Evolutionary conservation across 2,329 filamentous ascomycete species (phyloP).

Genomic region (Chaetomium sp.): DNA sequence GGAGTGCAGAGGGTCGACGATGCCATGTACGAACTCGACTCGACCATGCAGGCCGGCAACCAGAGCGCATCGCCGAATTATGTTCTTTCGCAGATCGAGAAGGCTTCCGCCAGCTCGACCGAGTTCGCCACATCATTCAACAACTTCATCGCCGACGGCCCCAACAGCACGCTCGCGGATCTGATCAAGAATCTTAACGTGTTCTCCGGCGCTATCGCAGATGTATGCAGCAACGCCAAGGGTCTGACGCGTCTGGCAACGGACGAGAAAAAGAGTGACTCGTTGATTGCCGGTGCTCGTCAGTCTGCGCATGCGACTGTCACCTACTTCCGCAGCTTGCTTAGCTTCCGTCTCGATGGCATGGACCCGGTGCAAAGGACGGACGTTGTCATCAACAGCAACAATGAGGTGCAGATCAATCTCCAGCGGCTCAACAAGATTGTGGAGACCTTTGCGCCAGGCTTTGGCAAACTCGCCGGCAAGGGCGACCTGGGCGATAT

Average conservation of each 20-base stretch:
- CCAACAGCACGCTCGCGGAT: conserved; percentile 80
- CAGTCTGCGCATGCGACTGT: conserved; percentile 81
- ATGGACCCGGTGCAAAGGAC: conserved; percentile 89
- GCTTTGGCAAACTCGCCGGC: conserved; percentile 70
- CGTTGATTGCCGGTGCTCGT: conserved; percentile 74
- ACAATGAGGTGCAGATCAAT: conserved; percentile 91
- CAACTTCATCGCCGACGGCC: conserved; percentile 95
- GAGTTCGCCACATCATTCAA: conserved; percentile 98
- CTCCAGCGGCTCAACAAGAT: conserved; percentile 90
- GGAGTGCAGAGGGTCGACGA: conserved; percentile 93
- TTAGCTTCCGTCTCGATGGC: conserved; percentile 88
- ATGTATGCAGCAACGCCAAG: conserved; percentile 95
- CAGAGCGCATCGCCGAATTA: conserved; percentile 94
- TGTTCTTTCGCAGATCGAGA: conserved; percentile 94
- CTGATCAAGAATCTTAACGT: conserved; percentile 89
- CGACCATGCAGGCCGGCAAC: conserved; percentile 96
- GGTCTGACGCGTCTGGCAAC: conserved; percentile 87
- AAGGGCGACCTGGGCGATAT: conserved; percentile 87
- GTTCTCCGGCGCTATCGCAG: conserved; percentile 83
- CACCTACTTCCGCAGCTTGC: conserved; percentile 88
- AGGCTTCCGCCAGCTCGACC: conserved; percentile 87
- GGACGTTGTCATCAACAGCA: conserved; percentile 95
- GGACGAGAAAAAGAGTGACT: conserved; percentile 89
- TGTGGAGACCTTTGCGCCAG: conserved; percentile 85
- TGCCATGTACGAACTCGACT: conserved; percentile 93